phyloP scores from a whole-genome alignment of 257 asterid genomes.

The Petrea volubilis region DNA sequence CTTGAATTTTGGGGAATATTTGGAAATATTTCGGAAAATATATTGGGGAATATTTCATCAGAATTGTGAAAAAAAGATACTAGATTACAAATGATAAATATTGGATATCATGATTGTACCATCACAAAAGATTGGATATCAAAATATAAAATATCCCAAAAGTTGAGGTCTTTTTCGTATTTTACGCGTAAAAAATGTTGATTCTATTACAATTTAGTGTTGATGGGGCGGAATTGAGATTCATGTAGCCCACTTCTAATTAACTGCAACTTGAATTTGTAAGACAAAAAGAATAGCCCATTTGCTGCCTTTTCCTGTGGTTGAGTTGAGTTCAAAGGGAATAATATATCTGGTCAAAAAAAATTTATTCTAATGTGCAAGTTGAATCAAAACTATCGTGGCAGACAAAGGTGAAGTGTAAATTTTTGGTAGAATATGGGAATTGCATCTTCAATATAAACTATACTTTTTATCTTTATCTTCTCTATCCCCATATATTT shows the following conservation, averaged over 20 bases:
- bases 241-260: not conserved
- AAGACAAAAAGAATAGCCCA: not conserved
- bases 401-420: conserved; percentile 40
- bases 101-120: too few relatives aligned
- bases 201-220: not conserved
- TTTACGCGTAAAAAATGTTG: not conserved
- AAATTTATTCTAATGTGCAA: conserved; percentile 20
- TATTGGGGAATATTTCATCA: too few relatives aligned
- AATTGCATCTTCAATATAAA: conserved; percentile 33
- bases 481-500: not conserved
- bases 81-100: too few relatives aligned
- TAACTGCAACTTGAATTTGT: conserved; percentile 26
- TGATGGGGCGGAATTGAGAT: not conserved
- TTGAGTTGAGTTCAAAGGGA: conserved; percentile 25
- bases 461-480: conserved; percentile 17
- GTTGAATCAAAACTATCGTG: conserved; percentile 29
- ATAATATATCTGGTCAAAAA: conserved; percentile 29
- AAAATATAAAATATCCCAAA: too few relatives aligned
- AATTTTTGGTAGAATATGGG: conserved; percentile 29
- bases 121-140: too few relatives aligned
- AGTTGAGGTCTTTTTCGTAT: too few relatives aligned
- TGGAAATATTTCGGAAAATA: too few relatives aligned
- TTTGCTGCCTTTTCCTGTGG: conserved; percentile 14
- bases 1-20: too few relatives aligned
- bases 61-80: too few relatives aligned